Evolutionary conservation across 768 basidiomycete species (phyloP).

Genomic region (Pleurotus salmoneostramineus): DNA sequence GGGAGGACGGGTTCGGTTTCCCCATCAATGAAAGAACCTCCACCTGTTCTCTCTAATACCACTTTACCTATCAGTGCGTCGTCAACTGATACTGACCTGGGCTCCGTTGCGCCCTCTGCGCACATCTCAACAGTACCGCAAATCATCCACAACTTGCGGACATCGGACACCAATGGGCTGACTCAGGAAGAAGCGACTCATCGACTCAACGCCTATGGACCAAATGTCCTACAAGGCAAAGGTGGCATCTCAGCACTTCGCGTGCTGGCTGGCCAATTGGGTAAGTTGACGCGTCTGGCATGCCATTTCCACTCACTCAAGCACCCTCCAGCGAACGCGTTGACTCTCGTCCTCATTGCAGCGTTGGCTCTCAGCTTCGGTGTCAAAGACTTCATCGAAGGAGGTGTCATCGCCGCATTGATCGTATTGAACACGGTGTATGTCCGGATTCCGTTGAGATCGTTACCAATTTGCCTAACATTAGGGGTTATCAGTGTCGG

Average conservation of each 20-base stretch:
- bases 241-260: slow-evolving; percentile 28
- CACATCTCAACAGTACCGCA: slow-evolving; percentile 26
- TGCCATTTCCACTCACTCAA: not conserved
- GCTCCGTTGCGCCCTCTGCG: slow-evolving; percentile 24
- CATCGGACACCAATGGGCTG: slow-evolving; percentile 28
- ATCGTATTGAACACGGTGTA: slow-evolving; percentile 36
- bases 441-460: slow-evolving; percentile 5
- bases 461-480: not conserved
- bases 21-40: slow-evolving; percentile 9
- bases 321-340: slow-evolving; percentile 31
- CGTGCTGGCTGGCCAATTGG: slow-evolving; percentile 30
- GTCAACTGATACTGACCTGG: slow-evolving; percentile 25
- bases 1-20: not conserved
- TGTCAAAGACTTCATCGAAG: slow-evolving; percentile 6
- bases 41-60: slow-evolving; percentile 17
- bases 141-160: slow-evolving; percentile 26
- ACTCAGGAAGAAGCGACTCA: slow-evolving; percentile 29
- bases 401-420: slow-evolving; percentile 6
- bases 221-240: slow-evolving; percentile 29
- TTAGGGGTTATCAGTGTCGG: slow-evolving; percentile 25
- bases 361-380: slow-evolving; percentile 8
- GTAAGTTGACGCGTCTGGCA: slow-evolving; percentile 14
- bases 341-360: slow-evolving; percentile 24
- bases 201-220: slow-evolving; percentile 27
- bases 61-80: slow-evolving; percentile 28